Evolutionary conservation across 1,284 basidiomycete species (phyloP).

Genomic region (Ceratobasidium sp.): DNA sequence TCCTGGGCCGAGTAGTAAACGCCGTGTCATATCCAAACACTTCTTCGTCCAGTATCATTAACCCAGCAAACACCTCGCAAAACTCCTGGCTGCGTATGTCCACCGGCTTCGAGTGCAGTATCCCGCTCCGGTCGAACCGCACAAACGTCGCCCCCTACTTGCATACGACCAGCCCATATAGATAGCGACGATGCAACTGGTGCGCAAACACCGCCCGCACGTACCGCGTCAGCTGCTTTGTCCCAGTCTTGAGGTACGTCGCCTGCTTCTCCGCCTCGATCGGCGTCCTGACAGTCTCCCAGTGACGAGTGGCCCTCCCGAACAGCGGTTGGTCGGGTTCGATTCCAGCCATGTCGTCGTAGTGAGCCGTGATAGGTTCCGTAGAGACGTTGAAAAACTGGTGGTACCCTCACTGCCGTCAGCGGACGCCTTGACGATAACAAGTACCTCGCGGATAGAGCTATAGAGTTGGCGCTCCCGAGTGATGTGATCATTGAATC

Average conservation of each 20-base stretch:
- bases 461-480: background rate
- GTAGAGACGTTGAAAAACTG: background rate
- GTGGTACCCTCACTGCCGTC: background rate
- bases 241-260: conserved; percentile 5
- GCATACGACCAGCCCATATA: conserved; percentile 19
- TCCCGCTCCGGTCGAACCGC: conserved; percentile 21
- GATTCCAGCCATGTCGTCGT: background rate
- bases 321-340: conserved; percentile 27
- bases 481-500: background rate
- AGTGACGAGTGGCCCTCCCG: background rate
- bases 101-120: conserved; percentile 7
- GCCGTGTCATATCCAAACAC: conserved; percentile 9
- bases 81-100: conserved; percentile 3
- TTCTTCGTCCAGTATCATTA: background rate
- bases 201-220: conserved; percentile 19
- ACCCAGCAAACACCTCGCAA: background rate
- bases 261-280: conserved; percentile 12
- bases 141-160: conserved; percentile 14
- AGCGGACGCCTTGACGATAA: background rate
- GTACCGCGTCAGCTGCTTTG: conserved; percentile 24
- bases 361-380: background rate
- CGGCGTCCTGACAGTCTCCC: conserved; percentile 28
- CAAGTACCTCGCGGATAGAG: background rate
- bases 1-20: background rate
- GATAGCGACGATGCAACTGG: conserved; percentile 30